Conservation (phyloP, 306 rosid genomes). For the Quercus variabilis region DNA sequence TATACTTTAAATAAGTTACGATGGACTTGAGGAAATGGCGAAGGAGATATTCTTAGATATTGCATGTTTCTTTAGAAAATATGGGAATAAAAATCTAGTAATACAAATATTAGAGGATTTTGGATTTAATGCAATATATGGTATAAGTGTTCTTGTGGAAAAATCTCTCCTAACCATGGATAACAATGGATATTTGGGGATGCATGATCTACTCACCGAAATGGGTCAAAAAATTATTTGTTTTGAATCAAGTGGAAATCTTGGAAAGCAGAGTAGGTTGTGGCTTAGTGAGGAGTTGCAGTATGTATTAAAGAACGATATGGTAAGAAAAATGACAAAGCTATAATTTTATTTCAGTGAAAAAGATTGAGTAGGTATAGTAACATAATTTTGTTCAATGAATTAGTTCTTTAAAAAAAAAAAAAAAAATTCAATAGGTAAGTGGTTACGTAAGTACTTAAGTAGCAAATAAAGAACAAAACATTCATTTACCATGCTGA, state of each 20-base stretch:
- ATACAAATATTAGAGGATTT: not conserved
- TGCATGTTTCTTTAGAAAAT: not conserved
- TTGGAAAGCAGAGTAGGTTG: not conserved
- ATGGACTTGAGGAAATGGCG: not conserved
- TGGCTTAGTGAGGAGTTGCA: not conserved
- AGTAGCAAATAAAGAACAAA: no score
- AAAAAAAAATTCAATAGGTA: no score
- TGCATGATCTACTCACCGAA: not conserved
- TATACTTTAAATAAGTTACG: not conserved
- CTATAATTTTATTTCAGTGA: no score
- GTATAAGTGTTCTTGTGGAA: not conserved
- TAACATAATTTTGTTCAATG: no score
- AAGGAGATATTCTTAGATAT: not conserved
- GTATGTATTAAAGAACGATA: not conserved
- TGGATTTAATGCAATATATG: not conserved
- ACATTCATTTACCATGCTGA: no score
- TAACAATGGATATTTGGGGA: accelerated
- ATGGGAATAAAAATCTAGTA: accelerated
- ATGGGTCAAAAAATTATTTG: not conserved
- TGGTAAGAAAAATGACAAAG: not conserved
- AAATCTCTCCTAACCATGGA: accelerated
- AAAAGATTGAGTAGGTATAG: no score
- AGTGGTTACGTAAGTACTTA: no score
- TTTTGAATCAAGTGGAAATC: not conserved
- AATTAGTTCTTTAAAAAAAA: no score